These are phyloP conservation scores for Chlorella sp. DNA, from an alignment of 139 green algal species.

Conservation along the genomic window DNA sequence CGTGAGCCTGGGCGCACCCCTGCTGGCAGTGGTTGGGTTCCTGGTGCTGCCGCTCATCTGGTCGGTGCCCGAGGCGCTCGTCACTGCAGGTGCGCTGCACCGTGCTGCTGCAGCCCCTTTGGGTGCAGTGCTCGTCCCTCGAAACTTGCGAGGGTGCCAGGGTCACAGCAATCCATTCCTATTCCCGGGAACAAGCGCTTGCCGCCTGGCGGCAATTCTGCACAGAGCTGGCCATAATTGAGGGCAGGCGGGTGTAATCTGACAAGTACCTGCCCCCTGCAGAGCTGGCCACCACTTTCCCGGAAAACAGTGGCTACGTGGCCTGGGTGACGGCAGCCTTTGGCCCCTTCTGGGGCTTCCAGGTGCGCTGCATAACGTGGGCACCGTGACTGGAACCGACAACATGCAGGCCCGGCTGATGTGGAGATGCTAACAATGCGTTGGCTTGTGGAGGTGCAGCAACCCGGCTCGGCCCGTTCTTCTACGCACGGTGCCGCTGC, in stretches of 20 bases:
- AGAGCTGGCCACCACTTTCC: slow-evolving; percentile 93
- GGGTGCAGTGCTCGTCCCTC: no score
- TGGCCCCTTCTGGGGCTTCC: slow-evolving; percentile 97
- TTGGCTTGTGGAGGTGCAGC: not conserved
- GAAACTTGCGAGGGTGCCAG: no score
- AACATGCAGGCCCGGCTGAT: not conserved
- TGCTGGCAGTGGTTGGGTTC: slow-evolving; percentile 88
- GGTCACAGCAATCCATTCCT: no score
- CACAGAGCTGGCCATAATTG: no score
- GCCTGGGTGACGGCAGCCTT: slow-evolving; percentile 97
- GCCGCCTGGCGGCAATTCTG: not conserved
- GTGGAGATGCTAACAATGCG: not conserved
- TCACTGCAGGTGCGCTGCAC: slow-evolving; percentile 75
- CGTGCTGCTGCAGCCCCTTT: not conserved
- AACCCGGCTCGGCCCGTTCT: not conserved
- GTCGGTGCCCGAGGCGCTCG: slow-evolving; percentile 92
- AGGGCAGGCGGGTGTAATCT: not conserved
- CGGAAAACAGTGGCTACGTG: slow-evolving; percentile 94
- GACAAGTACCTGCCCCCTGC: not conserved
- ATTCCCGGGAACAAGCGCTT: no score
- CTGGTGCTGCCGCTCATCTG: slow-evolving; percentile 87
- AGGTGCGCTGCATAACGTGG: slow-evolving; percentile 46
- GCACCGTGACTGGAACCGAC: not conserved
- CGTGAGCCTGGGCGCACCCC: slow-evolving; percentile 78
- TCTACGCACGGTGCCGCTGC: not conserved